Conservation (phyloP, 2,329 filamentous ascomycete species). For the Penicillium sp. region DNA sequence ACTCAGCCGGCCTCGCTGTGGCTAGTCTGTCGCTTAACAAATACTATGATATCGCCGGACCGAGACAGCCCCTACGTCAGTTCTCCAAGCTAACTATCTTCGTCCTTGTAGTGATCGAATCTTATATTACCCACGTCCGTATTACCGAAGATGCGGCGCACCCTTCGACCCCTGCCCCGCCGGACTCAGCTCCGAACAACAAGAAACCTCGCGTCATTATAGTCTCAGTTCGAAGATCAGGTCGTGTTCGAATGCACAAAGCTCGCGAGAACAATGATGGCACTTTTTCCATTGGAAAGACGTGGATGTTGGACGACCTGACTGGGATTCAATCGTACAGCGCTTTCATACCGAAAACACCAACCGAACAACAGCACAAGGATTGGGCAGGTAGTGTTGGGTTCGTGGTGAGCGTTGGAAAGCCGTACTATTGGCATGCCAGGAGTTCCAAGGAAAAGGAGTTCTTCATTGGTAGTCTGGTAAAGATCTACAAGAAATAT, state of each 20-base stretch:
- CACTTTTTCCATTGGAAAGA: slow-evolving; percentile 96
- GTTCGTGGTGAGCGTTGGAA: slow-evolving; percentile 85
- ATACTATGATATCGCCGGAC: neutral
- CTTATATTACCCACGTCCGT: slow-evolving; percentile 95
- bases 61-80: neutral
- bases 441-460: slow-evolving; percentile 95
- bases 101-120: slow-evolving; percentile 69
- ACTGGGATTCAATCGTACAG: slow-evolving; percentile 81
- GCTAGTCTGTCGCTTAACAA: neutral
- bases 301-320: slow-evolving; percentile 94
- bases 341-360: slow-evolving; percentile 60
- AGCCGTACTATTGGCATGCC: slow-evolving; percentile 97
- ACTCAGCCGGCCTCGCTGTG: neutral
- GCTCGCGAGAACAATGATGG: slow-evolving; percentile 93
- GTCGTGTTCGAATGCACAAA: slow-evolving; percentile 93
- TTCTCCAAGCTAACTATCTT: neutral
- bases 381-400: slow-evolving; percentile 82
- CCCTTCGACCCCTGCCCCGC: slow-evolving; percentile 82
- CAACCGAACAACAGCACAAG: slow-evolving; percentile 63
- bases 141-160: slow-evolving; percentile 84
- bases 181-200: slow-evolving; percentile 69
- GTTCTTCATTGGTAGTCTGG: slow-evolving; percentile 93
- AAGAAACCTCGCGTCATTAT: slow-evolving; percentile 93
- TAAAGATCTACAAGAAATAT: slow-evolving; percentile 97
- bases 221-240: slow-evolving; percentile 88